phyloP scores from a whole-genome alignment of 2,329 filamentous ascomycete genomes.

The Remersonia thermophila region DNA sequence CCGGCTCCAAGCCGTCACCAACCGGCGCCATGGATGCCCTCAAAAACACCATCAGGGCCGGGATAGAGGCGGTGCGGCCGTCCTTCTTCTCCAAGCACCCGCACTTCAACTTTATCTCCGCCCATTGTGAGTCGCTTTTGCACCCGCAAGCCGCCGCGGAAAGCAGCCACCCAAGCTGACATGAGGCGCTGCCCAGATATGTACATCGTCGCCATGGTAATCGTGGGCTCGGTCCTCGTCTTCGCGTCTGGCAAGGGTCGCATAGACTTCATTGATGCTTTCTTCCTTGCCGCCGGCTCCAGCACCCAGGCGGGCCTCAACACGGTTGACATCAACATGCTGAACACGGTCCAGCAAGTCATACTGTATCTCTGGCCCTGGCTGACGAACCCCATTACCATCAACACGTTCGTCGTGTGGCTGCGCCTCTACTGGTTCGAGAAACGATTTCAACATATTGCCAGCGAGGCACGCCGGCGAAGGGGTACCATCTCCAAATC shows the following conservation, averaged over 20 bases:
- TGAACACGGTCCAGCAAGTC: constrained; percentile 62
- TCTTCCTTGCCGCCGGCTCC: constrained; percentile 76
- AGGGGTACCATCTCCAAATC: constrained; percentile 52
- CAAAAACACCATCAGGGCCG: constrained; percentile 13
- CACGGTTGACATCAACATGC: constrained; percentile 54
- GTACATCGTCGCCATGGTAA: constrained; percentile 62
- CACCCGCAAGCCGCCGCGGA: background rate
- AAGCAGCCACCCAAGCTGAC: no score
- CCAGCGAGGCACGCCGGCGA: constrained; percentile 54
- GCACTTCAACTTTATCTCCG: constrained; percentile 69
- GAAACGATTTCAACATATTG: constrained; percentile 81
- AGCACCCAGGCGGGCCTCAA: constrained; percentile 92
- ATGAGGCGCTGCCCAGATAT: constrained; percentile 40
- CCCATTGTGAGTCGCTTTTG: constrained; percentile 51
- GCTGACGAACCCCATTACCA: constrained; percentile 69
- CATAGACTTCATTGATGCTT: constrained; percentile 69
- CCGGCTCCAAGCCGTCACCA: no score
- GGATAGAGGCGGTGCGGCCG: constrained; percentile 39
- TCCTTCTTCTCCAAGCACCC: constrained; percentile 48
- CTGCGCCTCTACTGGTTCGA: constrained; percentile 96
- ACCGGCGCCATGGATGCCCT: constrained; percentile 9
- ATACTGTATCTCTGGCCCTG: constrained; percentile 60
- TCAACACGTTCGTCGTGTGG: constrained; percentile 79
- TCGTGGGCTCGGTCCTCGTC: constrained; percentile 67
- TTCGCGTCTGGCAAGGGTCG: constrained; percentile 47